Evolutionary conservation across 768 basidiomycete genomes (phyloP), one percentile per base, ranked within the genome.

Genomic region (Tylopilus subfusipes): DNA sequence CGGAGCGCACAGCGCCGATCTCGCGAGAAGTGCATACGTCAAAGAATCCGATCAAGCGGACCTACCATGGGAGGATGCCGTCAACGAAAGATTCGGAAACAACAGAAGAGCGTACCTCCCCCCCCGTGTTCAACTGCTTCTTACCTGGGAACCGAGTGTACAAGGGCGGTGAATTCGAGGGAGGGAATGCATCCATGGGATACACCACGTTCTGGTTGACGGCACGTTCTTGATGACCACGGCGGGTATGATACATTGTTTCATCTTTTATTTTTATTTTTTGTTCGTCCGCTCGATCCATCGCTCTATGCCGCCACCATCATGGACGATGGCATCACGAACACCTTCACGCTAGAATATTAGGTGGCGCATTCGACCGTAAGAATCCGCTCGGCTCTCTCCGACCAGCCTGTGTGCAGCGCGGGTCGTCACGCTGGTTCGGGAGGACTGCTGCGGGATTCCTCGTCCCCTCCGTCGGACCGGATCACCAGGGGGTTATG

Each of bases 1-100:
- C 63, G 63, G 60, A 58, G 56, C 55, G 52, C 53, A 19, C 29
- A 57, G 42, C 50, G 59, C 61, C 48, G 64, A 68, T 67, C 67
- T 61, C 25, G 54, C 14, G n/a, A 34, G 11, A 46, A n/a, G 54
- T 53, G 4, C 19, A 38, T n/a, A n/a, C n/a, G n/a, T n/a, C n/a
- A 38, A n/a, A 38, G 38, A 50, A 27, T 56, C 63, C 61, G 52
- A 62, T 52, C 56, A 47, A 50, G 31, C 31, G 54, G 55, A 30
- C 43, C 21, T 38, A 42, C n/a, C n/a, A 18, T 6, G 34, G 7
- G 7, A 8, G 38, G 38, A 38, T 38, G 33, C 33, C 33, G 33
- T 34, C 13, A 34, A 18, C 6, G 12, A 16, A 4, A 18, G n/a
- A n/a, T n/a, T n/a, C n/a, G n/a, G n/a, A n/a, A n/a, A n/a, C n/a